Base-by-base conservation (phyloP, 257 asterid genomes). In the Salvia splendens region DNA sequence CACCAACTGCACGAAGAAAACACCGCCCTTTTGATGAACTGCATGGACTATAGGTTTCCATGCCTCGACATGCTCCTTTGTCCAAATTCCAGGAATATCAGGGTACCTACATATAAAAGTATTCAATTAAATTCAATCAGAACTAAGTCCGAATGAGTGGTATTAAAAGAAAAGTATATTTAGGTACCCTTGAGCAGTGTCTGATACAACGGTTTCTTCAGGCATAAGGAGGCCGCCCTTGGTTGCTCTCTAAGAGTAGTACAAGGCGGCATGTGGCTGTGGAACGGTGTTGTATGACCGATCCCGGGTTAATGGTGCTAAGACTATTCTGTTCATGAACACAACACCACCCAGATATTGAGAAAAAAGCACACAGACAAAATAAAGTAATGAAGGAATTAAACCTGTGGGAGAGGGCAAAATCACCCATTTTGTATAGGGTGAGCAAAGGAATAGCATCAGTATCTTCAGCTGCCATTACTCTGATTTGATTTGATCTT, bases 1-100 rank as follows among this genome's bases (percentile, higher is more conserved):
- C 82, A 79, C 71, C 33, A 81, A 8, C 69, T 81, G 89, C 28
- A 66, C 71, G 69, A 81, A 81, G 54, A 81, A 78, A 15, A 81
- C 30, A 16, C 62, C 81, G 11, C 87, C 87, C 76, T 77, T 82
- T 28, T 58, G 41, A 43, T 82, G 87, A 48, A 82, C 85, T 38
- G 81, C 81, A 6, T 82, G 81, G 0, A 79, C 83, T 16, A 79
- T 74, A 12, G 87, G 87, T 20, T 79, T 79, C 87, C 87, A 82
- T 43, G 85, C 83, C 65, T 82, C 83, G 17, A 77, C 77, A 0
- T 82, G 87, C 54, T 82, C 84, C 71, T 74, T 70, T 10, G 73
- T 78, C 89, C 85, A 84, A 17, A 84, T 63, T 32, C 86, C 86
- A 15, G 83, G 85, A 1, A 75, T 61, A 14, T 74, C 30, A 5